Conservation (phyloP, 176 grass and related monocot species). For the Tillandsia fasciculata region DNA sequence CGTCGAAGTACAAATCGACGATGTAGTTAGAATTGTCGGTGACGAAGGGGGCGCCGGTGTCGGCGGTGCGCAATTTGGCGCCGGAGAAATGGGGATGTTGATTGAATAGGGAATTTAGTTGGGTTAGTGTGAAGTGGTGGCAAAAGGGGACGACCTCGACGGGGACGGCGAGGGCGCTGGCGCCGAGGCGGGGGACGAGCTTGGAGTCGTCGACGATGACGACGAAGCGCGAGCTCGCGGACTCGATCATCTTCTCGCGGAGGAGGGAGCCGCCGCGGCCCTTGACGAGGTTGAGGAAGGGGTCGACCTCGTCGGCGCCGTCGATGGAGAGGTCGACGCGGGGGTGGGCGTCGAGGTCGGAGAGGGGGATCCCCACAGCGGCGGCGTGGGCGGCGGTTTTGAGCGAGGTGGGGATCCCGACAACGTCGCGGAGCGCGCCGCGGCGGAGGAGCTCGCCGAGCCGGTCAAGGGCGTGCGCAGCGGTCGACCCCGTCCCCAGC, state of each 20-base stretch:
- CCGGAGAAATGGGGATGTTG: slow-evolving; percentile 24
- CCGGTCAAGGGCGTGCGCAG: slow-evolving; percentile 53
- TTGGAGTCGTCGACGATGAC: slow-evolving; percentile 82
- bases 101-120: slow-evolving; percentile 40
- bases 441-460: slow-evolving; percentile 36
- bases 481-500: slow-evolving; percentile 72
- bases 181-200: slow-evolving; percentile 47
- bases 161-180: slow-evolving; percentile 39
- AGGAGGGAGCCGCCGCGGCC: slow-evolving; percentile 69
- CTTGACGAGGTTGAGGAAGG: slow-evolving; percentile 68
- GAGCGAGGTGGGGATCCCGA: slow-evolving; percentile 53
- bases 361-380: slow-evolving; percentile 40
- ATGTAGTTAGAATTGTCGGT: slow-evolving; percentile 77
- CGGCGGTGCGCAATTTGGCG: no score
- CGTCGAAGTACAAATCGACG: slow-evolving; percentile 60
- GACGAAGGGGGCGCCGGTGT: slow-evolving; percentile 16
- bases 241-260: slow-evolving; percentile 78
- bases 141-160: slow-evolving; percentile 67
- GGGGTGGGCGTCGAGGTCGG: slow-evolving; percentile 27
- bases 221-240: slow-evolving; percentile 36
- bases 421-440: slow-evolving; percentile 19
- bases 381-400: slow-evolving; percentile 42
- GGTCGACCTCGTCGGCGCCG: slow-evolving; percentile 70
- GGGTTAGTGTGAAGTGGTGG: slow-evolving; percentile 26
- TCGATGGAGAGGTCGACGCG: slow-evolving; percentile 52